Evolutionary conservation across 495 filamentous ascomycete genomes (phyloP), one percentile per base, ranked within the genome.

Genomic region (Podospora tetraspora): DNA sequence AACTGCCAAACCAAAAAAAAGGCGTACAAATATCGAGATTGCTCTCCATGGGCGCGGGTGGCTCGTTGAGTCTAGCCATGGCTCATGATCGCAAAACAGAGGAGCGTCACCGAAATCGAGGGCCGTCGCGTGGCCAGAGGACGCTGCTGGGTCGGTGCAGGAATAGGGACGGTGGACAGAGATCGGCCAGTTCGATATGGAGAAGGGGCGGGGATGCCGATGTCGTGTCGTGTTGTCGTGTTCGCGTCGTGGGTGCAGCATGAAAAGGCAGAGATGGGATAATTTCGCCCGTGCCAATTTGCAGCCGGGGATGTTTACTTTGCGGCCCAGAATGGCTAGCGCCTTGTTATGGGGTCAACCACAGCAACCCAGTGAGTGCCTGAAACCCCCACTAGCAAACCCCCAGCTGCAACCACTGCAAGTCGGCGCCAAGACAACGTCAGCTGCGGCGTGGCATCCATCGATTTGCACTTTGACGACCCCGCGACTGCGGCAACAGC

Each of bases 21-120:
- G 52, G 88, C 93, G 79, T 84, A 97, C 94, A 82, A 69, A 87
- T 87, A 69, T 97, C 94, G 70, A 96, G 63, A 60, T 72, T 79
- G 52, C 85, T 90, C 77, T 97, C 94, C 65, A 83, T 74, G 30
- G 88, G 82, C 75, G 87, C 82, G 62, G 84, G 82, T 72, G 86
- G 84, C 78, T 97, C 95, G 82, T 97, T 97, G 74, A 98, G 85
- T 77, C 94, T 86, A 77, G 94, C 94, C 94, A 98, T 97, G 69
- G 74, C 75, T 72, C 78, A 80, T 78, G 61, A 62, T 70, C 59
- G 66, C 24, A 60, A 62, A 7, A 63, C 57, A 37, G 16, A 52
- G 29, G 22, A 52, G 11, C 16, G 32, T 57, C 59, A 60, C 21
- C 52, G 43, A 56, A 29, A 12, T 64, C 12, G 24, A 25, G 34